phyloP scores from a whole-genome alignment of 2,329 filamentous ascomycete genomes.

The Thelonectria olida region DNA sequence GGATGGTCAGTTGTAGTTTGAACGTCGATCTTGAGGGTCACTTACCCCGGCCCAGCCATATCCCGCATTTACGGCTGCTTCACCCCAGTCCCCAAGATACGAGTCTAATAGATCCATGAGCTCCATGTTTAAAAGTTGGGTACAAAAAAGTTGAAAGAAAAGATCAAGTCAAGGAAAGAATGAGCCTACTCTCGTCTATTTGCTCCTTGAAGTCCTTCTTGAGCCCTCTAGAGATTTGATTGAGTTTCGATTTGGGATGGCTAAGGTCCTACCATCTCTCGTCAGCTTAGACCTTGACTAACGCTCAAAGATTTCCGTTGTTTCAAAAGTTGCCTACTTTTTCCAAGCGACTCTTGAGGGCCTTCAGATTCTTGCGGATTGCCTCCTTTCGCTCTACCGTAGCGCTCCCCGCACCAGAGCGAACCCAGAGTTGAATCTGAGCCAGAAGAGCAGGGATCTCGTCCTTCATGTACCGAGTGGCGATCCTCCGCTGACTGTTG shows the following conservation, averaged over 20 bases:
- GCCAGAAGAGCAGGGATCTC: constrained; percentile 53
- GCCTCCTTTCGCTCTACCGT: constrained; percentile 47
- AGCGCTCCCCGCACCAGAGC: constrained; percentile 50
- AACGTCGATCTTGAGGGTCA: constrained; percentile 1
- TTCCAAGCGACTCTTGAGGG: constrained; percentile 43
- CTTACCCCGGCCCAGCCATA: constrained; percentile 48
- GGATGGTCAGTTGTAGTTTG: constrained; percentile 4
- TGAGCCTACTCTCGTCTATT: constrained; percentile 20
- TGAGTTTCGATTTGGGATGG: neutral
- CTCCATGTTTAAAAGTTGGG: neutral
- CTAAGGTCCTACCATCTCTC: constrained; percentile 37
- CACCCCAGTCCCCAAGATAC: constrained; percentile 16
- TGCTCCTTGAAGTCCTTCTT: constrained; percentile 22
- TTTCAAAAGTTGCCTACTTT: constrained; percentile 35
- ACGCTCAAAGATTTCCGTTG: rapidly evolving
- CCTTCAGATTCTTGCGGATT: constrained; percentile 44
- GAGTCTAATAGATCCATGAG: constrained; percentile 3
- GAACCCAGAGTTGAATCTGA: constrained; percentile 54
- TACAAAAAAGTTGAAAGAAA: no score
- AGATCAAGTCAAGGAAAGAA: rapidly evolving
- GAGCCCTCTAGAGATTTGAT: constrained; percentile 7
- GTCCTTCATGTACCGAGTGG: constrained; percentile 49
- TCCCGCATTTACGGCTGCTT: constrained; percentile 40
- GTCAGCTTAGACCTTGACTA: constrained; percentile 15
- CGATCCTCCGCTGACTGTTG: constrained; percentile 49